A percentile compares a stretch with the other conserved stretches of the same genome.
Conservation (phyloP, 768 basidiomycete species). For the Dioszegia hungarica region DNA sequence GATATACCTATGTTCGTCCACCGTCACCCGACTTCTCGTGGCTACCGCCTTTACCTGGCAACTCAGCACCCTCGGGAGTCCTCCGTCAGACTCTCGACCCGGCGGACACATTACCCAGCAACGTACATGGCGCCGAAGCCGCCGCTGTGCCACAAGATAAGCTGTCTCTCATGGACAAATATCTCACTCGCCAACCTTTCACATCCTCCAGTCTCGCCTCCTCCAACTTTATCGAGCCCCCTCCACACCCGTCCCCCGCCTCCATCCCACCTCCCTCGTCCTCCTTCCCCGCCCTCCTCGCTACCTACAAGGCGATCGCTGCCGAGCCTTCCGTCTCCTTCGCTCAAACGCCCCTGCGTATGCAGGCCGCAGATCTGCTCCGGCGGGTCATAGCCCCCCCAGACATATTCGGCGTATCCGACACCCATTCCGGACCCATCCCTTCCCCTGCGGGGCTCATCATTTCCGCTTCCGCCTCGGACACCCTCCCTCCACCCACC, state of each 20-base stretch:
- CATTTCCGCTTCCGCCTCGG: slow-evolving; percentile 17
- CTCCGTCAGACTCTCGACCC: too few relatives aligned
- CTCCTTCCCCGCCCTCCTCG: slow-evolving; percentile 26
- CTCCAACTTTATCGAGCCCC: slow-evolving; percentile 23
- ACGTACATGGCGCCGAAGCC: not conserved
- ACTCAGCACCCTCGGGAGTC: not conserved
- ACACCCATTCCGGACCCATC: slow-evolving; percentile 16
- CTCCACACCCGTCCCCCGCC: not conserved
- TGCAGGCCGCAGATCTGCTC: slow-evolving; percentile 26
- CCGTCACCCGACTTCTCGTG: slow-evolving; percentile 14
- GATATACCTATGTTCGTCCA: not conserved
- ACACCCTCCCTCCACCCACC: slow-evolving; percentile 7
- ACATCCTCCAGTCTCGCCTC: slow-evolving; percentile 20
- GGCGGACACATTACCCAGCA: not conserved
- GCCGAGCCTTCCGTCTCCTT: slow-evolving; percentile 29
- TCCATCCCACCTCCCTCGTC: slow-evolving; percentile 14
- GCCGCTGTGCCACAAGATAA: not conserved
- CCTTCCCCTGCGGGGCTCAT: slow-evolving; percentile 12
- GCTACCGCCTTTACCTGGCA: slow-evolving; percentile 29
- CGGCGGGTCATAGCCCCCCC: slow-evolving; percentile 20
- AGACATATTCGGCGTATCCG: slow-evolving; percentile 19
- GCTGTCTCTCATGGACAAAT: slow-evolving; percentile 9
- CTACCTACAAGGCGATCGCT: slow-evolving; percentile 24
- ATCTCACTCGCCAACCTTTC: slow-evolving; percentile 11
- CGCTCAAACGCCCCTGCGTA: slow-evolving; percentile 16